phyloP scores from a whole-genome alignment of 2,329 filamentous ascomycete species.

The Claviceps humidiphila region DNA sequence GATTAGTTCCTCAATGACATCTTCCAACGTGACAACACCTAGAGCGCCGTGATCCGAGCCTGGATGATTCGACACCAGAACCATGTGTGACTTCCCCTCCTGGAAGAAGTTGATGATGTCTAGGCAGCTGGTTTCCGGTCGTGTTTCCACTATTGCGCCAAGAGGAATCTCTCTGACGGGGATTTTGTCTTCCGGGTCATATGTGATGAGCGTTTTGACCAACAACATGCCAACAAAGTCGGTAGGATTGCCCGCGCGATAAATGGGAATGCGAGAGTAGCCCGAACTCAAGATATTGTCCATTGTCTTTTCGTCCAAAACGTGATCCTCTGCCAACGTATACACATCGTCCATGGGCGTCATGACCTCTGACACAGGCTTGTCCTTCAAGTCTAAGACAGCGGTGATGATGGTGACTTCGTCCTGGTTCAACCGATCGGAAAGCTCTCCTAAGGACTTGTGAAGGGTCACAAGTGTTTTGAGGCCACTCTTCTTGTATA shows the following conservation, averaged over 20 bases:
- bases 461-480: slow-evolving; percentile 95
- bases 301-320: slow-evolving; percentile 89
- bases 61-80: slow-evolving; percentile 78
- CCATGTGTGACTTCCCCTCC: slow-evolving; percentile 98
- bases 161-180: slow-evolving; percentile 82
- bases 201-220: slow-evolving; percentile 97
- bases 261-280: slow-evolving; percentile 92
- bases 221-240: slow-evolving; percentile 97
- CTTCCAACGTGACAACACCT: slow-evolving; percentile 89
- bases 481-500: slow-evolving; percentile 95
- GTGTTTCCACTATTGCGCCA: slow-evolving; percentile 87
- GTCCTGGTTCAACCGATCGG: slow-evolving; percentile 86
- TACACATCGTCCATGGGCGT: slow-evolving; percentile 97
- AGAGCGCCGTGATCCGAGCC: slow-evolving; percentile 84
- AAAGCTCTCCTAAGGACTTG: slow-evolving; percentile 74
- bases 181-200: slow-evolving; percentile 86
- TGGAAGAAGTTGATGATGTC: slow-evolving; percentile 99
- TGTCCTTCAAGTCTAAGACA: slow-evolving; percentile 90
- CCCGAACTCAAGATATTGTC: slow-evolving; percentile 84
- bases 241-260: slow-evolving; percentile 65
- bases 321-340: slow-evolving; percentile 86
- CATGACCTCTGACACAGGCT: slow-evolving; percentile 91
- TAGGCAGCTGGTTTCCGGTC: slow-evolving; percentile 87
- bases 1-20: slow-evolving; percentile 97
- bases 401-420: slow-evolving; percentile 98